Evolutionary conservation across 1,139 yeast species (phyloP), one percentile per base, ranked within the genome.

Genomic region (Candida anutae): DNA sequence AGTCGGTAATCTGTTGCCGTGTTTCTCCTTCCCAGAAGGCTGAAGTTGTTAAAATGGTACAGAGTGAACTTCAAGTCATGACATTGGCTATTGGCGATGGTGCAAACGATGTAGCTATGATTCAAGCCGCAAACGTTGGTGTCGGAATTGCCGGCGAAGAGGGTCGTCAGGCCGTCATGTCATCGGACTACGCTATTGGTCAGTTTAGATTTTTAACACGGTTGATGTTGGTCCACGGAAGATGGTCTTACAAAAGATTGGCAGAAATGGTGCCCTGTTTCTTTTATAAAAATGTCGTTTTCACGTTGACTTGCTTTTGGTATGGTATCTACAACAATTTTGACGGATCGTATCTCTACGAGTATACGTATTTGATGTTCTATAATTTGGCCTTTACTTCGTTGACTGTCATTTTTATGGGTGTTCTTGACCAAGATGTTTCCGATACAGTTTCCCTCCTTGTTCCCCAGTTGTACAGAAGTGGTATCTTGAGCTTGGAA

Each of bases 111-210:
- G 81, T 74, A 27, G 77, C 81, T 6, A 74, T 74, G 81, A 74
- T 74, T 38, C 81, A 74, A 48, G 70, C 78, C 6, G 77, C 81
- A 4, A 69, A 74, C 47, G 71, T 74, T 26, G 81, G 81, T 31
- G 71, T 74, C 26, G 81, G 81, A 40, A 74, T 74, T 40, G 81
- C 79, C 4, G 81, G 81, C 36, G 79, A 74, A 50, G 81, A 74
- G 52, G 81, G 81, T 38, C 53, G 80, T 40, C 80, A 74, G 46
- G 80, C 80, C 1, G 80, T 69, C 6, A 74, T 74, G 80, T 70
- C 78, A 2, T 69, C 79, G 1, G 81, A 74, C 49, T 74, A 74
- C 46, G 80, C 76, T n/a, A 54, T 74, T 39, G 80, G 78, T 5
- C 80, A 74, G 45, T 74, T 74, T 49, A 57, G 78, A 38, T 74